Evolutionary conservation across 1,139 yeast genomes (phyloP).

Genomic region (Nakaseomyces delphensis): DNA sequence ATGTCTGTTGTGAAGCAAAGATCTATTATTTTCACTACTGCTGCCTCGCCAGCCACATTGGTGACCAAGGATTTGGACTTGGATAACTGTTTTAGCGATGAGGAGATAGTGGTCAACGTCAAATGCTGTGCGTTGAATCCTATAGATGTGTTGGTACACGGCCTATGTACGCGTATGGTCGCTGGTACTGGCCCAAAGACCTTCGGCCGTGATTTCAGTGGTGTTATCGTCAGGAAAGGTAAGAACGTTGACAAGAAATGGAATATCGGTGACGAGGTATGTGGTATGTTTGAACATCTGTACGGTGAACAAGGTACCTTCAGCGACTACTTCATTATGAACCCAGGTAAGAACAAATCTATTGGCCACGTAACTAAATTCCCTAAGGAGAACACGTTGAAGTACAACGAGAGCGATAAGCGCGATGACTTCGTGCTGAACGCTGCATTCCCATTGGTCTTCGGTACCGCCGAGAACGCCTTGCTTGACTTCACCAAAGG

Average conservation of each 20-base stretch:
- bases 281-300: slow-evolving; percentile 17
- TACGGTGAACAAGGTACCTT: slow-evolving; percentile 23
- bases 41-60: slow-evolving; percentile 15
- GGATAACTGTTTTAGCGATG: slow-evolving; percentile 17
- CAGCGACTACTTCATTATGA: slow-evolving; percentile 22
- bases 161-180: slow-evolving; percentile 11
- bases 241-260: slow-evolving; percentile 18
- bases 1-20: slow-evolving; percentile 13
- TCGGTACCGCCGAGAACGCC: slow-evolving; percentile 25
- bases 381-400: slow-evolving; percentile 4
- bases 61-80: slow-evolving; percentile 20
- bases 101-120: slow-evolving; percentile 24
- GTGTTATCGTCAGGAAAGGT: slow-evolving; percentile 25
- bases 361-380: slow-evolving; percentile 14
- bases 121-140: slow-evolving; percentile 30
- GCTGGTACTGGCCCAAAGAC: slow-evolving; percentile 16
- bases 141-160: slow-evolving; percentile 20
- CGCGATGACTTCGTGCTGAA: slow-evolving; percentile 18
- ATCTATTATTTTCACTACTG: slow-evolving; percentile 18
- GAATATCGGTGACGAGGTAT: slow-evolving; percentile 24
- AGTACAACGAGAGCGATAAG: slow-evolving; percentile 7
- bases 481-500: slow-evolving; percentile 17
- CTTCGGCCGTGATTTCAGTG: slow-evolving; percentile 26
- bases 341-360: slow-evolving; percentile 18
- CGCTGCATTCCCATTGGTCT: slow-evolving; percentile 28